Conservation (phyloP, 1,284 basidiomycete genomes). For the Caloboletus inedulis region DNA sequence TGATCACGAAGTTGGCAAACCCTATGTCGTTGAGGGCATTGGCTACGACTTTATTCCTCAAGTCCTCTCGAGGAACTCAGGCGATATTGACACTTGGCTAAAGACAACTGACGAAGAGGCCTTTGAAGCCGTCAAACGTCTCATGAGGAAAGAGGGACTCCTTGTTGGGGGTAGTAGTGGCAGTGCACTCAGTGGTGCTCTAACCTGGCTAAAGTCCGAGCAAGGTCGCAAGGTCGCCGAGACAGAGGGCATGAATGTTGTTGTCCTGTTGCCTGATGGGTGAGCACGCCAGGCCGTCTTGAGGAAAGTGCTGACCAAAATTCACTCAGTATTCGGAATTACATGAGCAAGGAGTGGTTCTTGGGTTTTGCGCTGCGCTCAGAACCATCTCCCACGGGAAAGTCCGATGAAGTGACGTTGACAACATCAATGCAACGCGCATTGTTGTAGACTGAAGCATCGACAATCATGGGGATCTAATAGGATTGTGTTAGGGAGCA, state of each 20-base stretch:
- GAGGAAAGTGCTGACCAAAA: background rate
- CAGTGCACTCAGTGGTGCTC: slow-evolving; percentile 74
- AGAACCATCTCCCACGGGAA: slow-evolving; percentile 49
- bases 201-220: slow-evolving; percentile 73
- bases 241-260: slow-evolving; percentile 79
- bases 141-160: slow-evolving; percentile 89
- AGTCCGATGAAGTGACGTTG: slow-evolving; percentile 5
- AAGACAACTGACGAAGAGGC: slow-evolving; percentile 85
- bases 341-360: slow-evolving; percentile 93
- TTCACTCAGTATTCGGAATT: slow-evolving; percentile 76
- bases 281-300: slow-evolving; percentile 36
- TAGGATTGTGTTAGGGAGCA: background rate
- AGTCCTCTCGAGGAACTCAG: slow-evolving; percentile 61
- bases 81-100: slow-evolving; percentile 72
- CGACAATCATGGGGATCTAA: background rate
- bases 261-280: slow-evolving; percentile 90
- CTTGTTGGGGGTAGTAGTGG: slow-evolving; percentile 93
- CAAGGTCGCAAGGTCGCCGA: slow-evolving; percentile 67
- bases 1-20: slow-evolving; percentile 45
- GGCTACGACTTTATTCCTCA: slow-evolving; percentile 92
- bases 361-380: slow-evolving; percentile 58
- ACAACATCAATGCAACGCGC: slow-evolving; percentile 5
- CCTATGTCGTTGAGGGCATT: slow-evolving; percentile 91
- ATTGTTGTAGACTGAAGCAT: slow-evolving; percentile 5
- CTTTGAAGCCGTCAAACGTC: slow-evolving; percentile 68